phyloP scores from a whole-genome alignment of 768 basidiomycete species.

The Jaapia argillacea region DNA sequence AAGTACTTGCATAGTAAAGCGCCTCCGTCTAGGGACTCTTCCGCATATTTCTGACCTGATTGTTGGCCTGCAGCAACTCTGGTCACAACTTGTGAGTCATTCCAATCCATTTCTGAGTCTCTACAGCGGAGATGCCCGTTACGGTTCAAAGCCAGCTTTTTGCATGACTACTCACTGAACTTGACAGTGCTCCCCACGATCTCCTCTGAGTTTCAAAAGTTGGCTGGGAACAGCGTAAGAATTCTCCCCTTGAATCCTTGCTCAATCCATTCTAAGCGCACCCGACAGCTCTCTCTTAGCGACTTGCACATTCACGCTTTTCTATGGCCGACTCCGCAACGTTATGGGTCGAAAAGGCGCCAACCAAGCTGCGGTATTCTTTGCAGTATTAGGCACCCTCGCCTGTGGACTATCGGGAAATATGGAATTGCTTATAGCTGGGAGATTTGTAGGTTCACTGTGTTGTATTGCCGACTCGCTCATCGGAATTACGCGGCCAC shows the following conservation, averaged over 20 bases:
- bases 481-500: background rate
- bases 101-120: constrained; percentile 1
- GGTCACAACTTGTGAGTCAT: constrained; percentile 63
- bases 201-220: constrained; percentile 70
- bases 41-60: background rate
- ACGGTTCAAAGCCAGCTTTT: too few species aligned
- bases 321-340: constrained; percentile 75
- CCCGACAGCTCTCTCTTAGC: constrained; percentile 57
- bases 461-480: too few species aligned
- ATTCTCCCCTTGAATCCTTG: too few species aligned
- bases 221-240: constrained; percentile 77
- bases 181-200: constrained; percentile 73
- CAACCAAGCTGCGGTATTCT: constrained; percentile 52
- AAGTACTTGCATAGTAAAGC: background rate
- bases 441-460: constrained; percentile 75
- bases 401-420: constrained; percentile 57
- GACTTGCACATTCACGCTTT: constrained; percentile 72
- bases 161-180: background rate
- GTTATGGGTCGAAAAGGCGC: constrained; percentile 65
- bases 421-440: constrained; percentile 63
- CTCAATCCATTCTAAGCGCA: background rate
- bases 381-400: constrained; percentile 51
- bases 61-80: constrained; percentile 40
- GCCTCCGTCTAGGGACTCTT: background rate
- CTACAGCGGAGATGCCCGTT: too few species aligned